Base-by-base conservation (phyloP, 306 rosid genomes). In the Crotalaria pallida region DNA sequence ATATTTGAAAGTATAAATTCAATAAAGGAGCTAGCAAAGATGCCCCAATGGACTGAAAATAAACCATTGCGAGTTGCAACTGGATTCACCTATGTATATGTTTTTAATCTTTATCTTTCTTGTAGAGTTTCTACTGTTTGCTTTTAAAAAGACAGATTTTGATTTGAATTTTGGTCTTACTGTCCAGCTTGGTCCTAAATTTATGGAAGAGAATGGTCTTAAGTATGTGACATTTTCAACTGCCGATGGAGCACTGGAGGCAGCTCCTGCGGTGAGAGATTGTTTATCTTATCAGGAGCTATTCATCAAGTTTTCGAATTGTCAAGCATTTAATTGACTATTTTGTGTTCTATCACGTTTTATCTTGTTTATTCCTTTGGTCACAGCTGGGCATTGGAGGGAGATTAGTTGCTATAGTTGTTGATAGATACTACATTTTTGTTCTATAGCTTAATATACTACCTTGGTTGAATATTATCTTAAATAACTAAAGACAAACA, bases 211-310 rank as follows among this genome's bases (percentile, higher is more conserved):
- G 48, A 89, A 83, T 68, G 97, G 96, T 52, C 69, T 91, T 62
- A 83, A 87, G 73, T 81, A 94, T n/a, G 95, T 91, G 63, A 67
- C 58, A 7, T 94, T 94, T 83, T 94, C 98, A 26, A 84, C 98
- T 17, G 97, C 97, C 18, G 98, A 94, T 48, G 99, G 99, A 61
- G 99, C 97, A 61, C 77, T 94, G 57, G 99, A 94, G 87, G 98
- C 98, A 69, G 95, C 99, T 67, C 97, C 99, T 45, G 96, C 96
- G 86, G 97, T 91, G 80, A 82, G 92, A 60, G 55, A 41, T 48
- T 36, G 47, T 63, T 63, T 60, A 34, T 36, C 61, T 50, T 64
- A 24, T 55, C 56, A 51, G 8, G 21, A 36, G 11, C 44, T 38
- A 0, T 38, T 38, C 47, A 23, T 74, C 29, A 24, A 41, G 7